phyloP scores from a whole-genome alignment of 768 basidiomycete species.

The Collybiopsis luxurians region DNA sequence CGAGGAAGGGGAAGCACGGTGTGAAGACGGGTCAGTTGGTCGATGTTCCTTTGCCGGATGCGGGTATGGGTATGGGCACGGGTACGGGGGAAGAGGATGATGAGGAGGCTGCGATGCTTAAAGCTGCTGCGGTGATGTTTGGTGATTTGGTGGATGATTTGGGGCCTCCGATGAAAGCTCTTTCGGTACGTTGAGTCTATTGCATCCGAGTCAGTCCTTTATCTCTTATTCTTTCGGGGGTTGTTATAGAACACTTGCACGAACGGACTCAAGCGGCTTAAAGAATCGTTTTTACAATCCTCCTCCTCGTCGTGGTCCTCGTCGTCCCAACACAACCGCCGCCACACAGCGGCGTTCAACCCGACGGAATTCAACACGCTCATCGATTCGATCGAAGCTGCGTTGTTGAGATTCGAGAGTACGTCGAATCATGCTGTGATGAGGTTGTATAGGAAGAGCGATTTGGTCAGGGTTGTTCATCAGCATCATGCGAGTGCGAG shows the following conservation, averaged over 20 bases:
- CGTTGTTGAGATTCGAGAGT: conserved; percentile 72
- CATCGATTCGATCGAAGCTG: conserved; percentile 63
- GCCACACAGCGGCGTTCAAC: conserved; percentile 27
- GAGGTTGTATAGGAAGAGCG: conserved; percentile 63
- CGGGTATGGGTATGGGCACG: background rate
- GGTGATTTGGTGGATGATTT: conserved; percentile 78
- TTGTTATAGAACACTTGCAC: conserved; percentile 62
- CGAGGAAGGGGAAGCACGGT: conserved; percentile 14
- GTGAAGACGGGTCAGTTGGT: background rate
- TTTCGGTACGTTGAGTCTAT: conserved; percentile 53
- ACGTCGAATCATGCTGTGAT: conserved; percentile 84
- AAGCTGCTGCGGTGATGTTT: conserved; percentile 70
- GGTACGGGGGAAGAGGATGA: conserved; percentile 24
- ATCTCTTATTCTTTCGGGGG: background rate
- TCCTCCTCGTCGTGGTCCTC: conserved; percentile 25
- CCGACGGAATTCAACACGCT: conserved; percentile 64
- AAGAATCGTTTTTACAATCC: conserved; percentile 59
- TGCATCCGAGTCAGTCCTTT: background rate
- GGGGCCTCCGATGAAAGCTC: conserved; percentile 69
- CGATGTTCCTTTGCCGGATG: background rate
- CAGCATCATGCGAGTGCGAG: too few relatives aligned
- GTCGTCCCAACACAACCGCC: too few relatives aligned
- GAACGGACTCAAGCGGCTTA: conserved; percentile 57
- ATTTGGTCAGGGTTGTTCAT: conserved; percentile 23
- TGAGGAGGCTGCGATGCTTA: conserved; percentile 42